Conservation (phyloP, 192 early-diverging fungal genomes). For the Geosiphon pyriformis region DNA sequence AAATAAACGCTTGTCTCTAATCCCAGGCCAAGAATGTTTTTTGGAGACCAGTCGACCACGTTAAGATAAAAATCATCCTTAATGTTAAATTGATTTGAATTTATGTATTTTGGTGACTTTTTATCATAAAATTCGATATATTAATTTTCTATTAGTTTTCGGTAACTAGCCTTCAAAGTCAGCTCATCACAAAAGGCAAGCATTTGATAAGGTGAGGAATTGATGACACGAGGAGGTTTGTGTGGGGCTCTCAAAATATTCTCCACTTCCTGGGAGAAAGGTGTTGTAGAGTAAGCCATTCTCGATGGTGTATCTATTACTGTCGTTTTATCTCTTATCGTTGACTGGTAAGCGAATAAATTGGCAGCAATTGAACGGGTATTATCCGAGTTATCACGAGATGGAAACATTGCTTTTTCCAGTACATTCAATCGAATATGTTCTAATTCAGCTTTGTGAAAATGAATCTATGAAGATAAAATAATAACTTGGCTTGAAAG, state of each 20-base stretch:
- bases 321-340: constrained; percentile 25
- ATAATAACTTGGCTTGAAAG: neutral
- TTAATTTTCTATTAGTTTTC: neutral
- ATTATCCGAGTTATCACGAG: neutral
- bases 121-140: no score
- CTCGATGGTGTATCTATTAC: constrained; percentile 48
- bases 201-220: constrained; percentile 24
- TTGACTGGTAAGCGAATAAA: constrained; percentile 4
- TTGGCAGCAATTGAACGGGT: neutral
- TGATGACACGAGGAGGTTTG: constrained; percentile 53
- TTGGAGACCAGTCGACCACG: constrained; percentile 89
- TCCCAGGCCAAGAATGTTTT: constrained; percentile 76
- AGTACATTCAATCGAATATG: neutral
- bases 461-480: neutral
- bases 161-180: constrained; percentile 80
- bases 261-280: constrained; percentile 48
- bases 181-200: constrained; percentile 34
- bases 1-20: constrained; percentile 82
- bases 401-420: constrained; percentile 10
- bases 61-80: constrained; percentile 96
- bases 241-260: constrained; percentile 42
- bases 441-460: neutral
- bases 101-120: no score
- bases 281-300: constrained; percentile 51
- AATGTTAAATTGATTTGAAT: constrained; percentile 8